Conservation (phyloP, 441 rosid species). For the Raphanus hybrid region DNA sequence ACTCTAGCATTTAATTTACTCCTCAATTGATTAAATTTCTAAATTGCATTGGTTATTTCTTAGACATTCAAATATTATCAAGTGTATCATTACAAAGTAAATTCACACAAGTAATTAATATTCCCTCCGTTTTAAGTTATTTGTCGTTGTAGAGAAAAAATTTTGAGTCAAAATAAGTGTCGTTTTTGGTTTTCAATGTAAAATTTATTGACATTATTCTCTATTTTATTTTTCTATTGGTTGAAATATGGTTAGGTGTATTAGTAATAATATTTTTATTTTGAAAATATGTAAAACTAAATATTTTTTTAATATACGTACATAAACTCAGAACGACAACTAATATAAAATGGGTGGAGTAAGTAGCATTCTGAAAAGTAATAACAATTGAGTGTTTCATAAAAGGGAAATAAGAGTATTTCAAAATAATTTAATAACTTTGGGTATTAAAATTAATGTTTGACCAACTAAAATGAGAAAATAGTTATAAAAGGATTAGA, state of each 20-base stretch:
- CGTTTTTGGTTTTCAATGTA: too few species aligned
- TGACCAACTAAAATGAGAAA: constrained; percentile 1
- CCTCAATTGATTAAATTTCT: not conserved
- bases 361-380: not conserved
- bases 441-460: constrained; percentile 10
- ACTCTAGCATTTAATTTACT: constrained; percentile 25
- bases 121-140: not conserved
- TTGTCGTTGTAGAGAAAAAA: too few species aligned
- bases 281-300: too few species aligned
- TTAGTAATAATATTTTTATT: too few species aligned
- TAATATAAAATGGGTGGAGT: too few species aligned
- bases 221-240: too few species aligned
- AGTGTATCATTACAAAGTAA: too few species aligned
- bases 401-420: not conserved
- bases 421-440: constrained; percentile 4
- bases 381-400: not conserved
- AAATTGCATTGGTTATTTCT: not conserved
- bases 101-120: not conserved
- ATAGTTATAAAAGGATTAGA: not conserved
- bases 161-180: too few species aligned
- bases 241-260: too few species aligned
- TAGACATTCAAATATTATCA: not conserved
- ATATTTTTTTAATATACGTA: too few species aligned
- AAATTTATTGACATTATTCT: too few species aligned
- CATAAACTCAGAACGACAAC: too few species aligned